phyloP scores from a whole-genome alignment of 2,329 filamentous ascomycete species.

The Diaporthe aspalathi region DNA sequence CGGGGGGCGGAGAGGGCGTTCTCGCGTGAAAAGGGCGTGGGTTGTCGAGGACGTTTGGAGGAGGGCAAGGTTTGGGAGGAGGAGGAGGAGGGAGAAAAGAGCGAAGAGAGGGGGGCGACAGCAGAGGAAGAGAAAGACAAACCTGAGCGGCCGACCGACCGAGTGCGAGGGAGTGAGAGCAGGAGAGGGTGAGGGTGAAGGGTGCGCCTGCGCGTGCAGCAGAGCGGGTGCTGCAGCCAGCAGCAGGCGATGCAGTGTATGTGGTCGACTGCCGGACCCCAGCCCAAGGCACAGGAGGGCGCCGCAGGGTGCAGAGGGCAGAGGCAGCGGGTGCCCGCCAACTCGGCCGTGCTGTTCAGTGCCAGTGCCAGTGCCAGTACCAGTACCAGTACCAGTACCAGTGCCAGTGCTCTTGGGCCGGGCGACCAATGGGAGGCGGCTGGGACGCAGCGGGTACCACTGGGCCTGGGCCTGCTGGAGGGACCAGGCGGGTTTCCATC shows the following conservation, averaged over 20 bases:
- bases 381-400: slow-evolving; percentile 5
- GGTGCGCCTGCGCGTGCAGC: slow-evolving; percentile 22
- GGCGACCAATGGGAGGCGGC: slow-evolving; percentile 12
- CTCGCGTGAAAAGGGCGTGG: slow-evolving; percentile 16
- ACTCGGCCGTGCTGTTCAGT: too few species aligned
- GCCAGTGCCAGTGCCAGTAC: too few species aligned
- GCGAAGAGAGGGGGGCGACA: slow-evolving; percentile 38
- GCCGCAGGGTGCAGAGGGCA: not conserved
- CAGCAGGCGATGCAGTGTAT: slow-evolving; percentile 4
- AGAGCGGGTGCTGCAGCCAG: slow-evolving; percentile 25
- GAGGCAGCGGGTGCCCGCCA: slow-evolving; percentile 2
- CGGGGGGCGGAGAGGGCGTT: slow-evolving; percentile 28
- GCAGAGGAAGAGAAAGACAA: slow-evolving; percentile 36
- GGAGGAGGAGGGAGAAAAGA: slow-evolving; percentile 36
- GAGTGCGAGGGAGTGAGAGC: slow-evolving; percentile 1
- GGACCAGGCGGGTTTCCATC: slow-evolving; percentile 6
- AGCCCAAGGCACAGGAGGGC: not conserved
- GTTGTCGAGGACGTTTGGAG: slow-evolving; percentile 36
- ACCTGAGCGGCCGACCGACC: slow-evolving; percentile 31
- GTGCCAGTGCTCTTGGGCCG: slow-evolving; percentile 7
- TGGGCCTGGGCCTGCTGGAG: not conserved
- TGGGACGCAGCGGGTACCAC: slow-evolving; percentile 8
- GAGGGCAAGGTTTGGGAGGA: slow-evolving; percentile 38
- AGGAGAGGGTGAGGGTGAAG: slow-evolving; percentile 23
- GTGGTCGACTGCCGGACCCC: slow-evolving; percentile 27